A percentile compares a stretch with the other conserved stretches of the same genome.
Conservation (phyloP, 306 rosid species). For the Psophocarpus tetragonolobus region DNA sequence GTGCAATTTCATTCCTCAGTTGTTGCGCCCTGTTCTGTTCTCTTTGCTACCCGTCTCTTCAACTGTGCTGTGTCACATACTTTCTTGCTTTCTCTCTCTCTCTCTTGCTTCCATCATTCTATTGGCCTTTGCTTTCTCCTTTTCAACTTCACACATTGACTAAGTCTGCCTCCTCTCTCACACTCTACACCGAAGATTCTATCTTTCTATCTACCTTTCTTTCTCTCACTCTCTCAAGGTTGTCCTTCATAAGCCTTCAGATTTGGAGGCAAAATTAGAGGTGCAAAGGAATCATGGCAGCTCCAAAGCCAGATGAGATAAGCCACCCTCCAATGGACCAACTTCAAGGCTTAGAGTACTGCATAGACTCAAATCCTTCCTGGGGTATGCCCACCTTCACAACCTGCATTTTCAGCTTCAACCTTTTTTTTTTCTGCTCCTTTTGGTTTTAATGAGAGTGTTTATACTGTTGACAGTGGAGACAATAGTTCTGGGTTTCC, state of each 20-base stretch:
- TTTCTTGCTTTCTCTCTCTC: conserved; percentile 39
- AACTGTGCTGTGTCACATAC: conserved; percentile 3
- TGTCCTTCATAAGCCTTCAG: conserved; percentile 35
- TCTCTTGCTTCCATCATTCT: conserved; percentile 37
- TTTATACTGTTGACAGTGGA: conserved; percentile 70
- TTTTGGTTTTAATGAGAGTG: conserved; percentile 1
- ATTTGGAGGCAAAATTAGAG: conserved; percentile 28
- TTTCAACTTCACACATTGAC: conserved; percentile 42
- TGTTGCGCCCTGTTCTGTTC: neutral
- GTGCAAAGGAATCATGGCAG: conserved; percentile 56
- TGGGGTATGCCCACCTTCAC: conserved; percentile 65
- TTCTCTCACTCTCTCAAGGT: conserved; percentile 12
- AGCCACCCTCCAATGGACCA: conserved; percentile 94
- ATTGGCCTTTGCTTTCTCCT: conserved; percentile 34
- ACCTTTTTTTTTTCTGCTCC: neutral
- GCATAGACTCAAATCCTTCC: conserved; percentile 97
- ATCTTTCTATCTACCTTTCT: conserved; percentile 8
- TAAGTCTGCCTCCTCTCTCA: conserved; percentile 15
- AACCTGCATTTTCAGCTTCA: conserved; percentile 28
- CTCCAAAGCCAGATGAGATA: conserved; percentile 81
- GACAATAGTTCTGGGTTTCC: conserved; percentile 86
- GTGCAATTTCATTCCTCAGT: conserved; percentile 22
- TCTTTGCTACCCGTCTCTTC: neutral
- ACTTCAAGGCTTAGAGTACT: conserved; percentile 96
- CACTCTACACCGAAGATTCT: conserved; percentile 15